Evolutionary conservation across 345 rosid species (phyloP).

Genomic region (Diplotaxis tenuifolia): DNA sequence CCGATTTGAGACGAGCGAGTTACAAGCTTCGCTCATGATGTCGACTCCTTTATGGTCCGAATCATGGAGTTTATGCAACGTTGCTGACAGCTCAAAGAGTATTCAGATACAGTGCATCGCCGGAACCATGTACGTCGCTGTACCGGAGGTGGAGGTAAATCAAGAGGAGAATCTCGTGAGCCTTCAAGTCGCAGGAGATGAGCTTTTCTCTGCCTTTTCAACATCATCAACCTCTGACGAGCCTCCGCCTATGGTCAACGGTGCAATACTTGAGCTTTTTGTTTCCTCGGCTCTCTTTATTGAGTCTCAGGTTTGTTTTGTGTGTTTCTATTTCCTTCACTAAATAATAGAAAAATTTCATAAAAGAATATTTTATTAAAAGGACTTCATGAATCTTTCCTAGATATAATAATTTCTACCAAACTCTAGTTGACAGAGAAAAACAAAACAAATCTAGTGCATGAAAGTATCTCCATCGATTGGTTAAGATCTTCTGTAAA

Average conservation of each 20-base stretch:
- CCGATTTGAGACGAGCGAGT: slow-evolving; percentile 80
- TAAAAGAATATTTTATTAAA: background rate
- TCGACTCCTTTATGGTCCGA: slow-evolving; percentile 54
- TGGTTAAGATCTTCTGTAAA: background rate
- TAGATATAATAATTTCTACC: background rate
- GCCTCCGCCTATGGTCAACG: slow-evolving; percentile 51
- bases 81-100: background rate
- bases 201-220: slow-evolving; percentile 40
- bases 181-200: slow-evolving; percentile 6
- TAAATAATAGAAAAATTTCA: background rate
- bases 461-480: background rate
- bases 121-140: slow-evolving; percentile 47
- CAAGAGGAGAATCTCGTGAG: slow-evolving; percentile 21
- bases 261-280: slow-evolving; percentile 45
- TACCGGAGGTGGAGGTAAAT: slow-evolving; percentile 37
- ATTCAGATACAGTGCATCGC: slow-evolving; percentile 39
- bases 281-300: slow-evolving; percentile 24
- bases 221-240: slow-evolving; percentile 38
- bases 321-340: background rate
- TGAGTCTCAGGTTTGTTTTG: slow-evolving; percentile 48
- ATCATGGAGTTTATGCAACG: slow-evolving; percentile 60
- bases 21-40: slow-evolving; percentile 54
- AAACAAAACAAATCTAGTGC: background rate
- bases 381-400: background rate
- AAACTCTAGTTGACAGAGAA: background rate